Percentiles rank a stretch among this genome's conserved stretches.
Conservation (phyloP, 169 alveolate genomes). For the Besnoitia besnoiti region DNA sequence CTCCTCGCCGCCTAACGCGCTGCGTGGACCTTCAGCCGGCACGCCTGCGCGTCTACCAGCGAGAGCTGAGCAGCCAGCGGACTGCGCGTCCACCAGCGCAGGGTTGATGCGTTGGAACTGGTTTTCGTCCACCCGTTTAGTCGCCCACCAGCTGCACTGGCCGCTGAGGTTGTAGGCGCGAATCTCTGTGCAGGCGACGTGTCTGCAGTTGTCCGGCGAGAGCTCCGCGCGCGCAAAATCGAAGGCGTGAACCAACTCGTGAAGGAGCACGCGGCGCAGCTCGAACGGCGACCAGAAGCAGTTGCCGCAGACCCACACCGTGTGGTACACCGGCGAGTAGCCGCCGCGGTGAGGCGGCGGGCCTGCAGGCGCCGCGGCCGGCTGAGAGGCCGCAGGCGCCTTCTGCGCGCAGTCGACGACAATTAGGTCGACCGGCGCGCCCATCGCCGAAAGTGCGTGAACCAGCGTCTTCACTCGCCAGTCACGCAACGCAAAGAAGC, state of each 20-base stretch:
- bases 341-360: constrained; percentile 66
- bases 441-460: constrained; percentile 77
- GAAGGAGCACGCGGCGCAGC: constrained; percentile 74
- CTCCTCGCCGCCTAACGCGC: background rate
- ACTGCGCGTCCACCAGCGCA: constrained; percentile 54
- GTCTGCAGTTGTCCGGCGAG: constrained; percentile 74
- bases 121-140: constrained; percentile 49
- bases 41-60: constrained; percentile 26
- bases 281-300: constrained; percentile 71
- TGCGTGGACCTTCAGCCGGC: background rate
- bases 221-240: constrained; percentile 80
- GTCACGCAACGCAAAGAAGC: constrained; percentile 69
- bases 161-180: constrained; percentile 77
- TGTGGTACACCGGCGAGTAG: constrained; percentile 74
- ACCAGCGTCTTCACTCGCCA: constrained; percentile 74
- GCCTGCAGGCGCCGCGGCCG: background rate
- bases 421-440: constrained; percentile 74
- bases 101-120: constrained; percentile 67
- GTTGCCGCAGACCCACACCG: constrained; percentile 79
- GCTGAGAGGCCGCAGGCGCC: background rate
- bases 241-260: constrained; percentile 80
- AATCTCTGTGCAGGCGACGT: constrained; percentile 80
- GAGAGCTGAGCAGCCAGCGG: constrained; percentile 63
- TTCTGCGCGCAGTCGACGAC: constrained; percentile 66
- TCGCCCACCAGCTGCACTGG: constrained; percentile 75